Base-by-base conservation (phyloP, 345 rosid species). In the Populus alba region DNA sequence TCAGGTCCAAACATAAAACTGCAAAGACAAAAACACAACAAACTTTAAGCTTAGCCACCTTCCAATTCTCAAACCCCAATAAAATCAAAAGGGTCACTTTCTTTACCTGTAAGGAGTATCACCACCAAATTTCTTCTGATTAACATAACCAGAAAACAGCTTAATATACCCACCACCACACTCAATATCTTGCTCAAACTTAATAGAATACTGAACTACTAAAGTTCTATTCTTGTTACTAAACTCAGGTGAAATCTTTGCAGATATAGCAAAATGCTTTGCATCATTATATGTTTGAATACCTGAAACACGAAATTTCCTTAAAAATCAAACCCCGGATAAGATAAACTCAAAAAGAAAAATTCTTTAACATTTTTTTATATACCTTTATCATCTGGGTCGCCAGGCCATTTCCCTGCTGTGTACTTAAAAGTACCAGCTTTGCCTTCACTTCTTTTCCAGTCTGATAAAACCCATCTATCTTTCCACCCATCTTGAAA, bases 1-100 rank as follows among this genome's bases (percentile, higher is more conserved):
- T 95, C 99, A 69, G 99, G 99, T 81, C 99, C 99, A 82, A 93
- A 95, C 99, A 95, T 95, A 65, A 95, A 75, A 81, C 98, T 95
- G 94, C 89, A n/a, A 25, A 55, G 22, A 17, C 35, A 67, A 35
- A 70, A 20, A 22, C 43, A 11, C 27, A n/a, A 29, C 29, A 38
- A 73, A 45, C 73, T 35, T 83, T 70, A 15, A 65, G 10, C 29
- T 3, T n/a, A 9, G 4, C 63, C 29, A 59, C 63, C 12, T 9
- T 23, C 63, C 27, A n/a, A 3, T 59, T n/a, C 29, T 59, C 63
- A n/a, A 59, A 59, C 63, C 15, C n/a, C 63, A 59, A 59, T n/a
- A 59, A 25, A n/a, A 59, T 59, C 29, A n/a, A n/a, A 9, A n/a
- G 63, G 63, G 63, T 23, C 29, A 23, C 10, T 59, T 59, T 59